phyloP scores from a whole-genome alignment of 2,329 filamentous ascomycete species.

The Xylariaceae sp. region DNA sequence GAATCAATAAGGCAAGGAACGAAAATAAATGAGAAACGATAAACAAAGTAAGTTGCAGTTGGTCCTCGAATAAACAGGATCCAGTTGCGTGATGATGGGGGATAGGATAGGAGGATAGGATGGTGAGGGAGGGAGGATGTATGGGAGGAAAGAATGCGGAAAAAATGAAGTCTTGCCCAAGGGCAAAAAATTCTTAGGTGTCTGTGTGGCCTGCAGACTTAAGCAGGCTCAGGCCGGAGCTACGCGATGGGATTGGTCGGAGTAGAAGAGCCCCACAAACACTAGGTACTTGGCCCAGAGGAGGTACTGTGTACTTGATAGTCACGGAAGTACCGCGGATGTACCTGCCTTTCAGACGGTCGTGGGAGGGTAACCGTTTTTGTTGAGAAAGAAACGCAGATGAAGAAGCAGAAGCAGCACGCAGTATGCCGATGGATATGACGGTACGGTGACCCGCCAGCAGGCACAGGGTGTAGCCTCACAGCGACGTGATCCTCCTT shows the following conservation, averaged over 20 bases:
- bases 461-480: neutral
- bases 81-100: constrained; percentile 16
- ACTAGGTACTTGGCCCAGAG: neutral
- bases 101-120: constrained; percentile 11
- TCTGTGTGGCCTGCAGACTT: constrained; percentile 22
- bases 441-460: neutral
- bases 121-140: constrained; percentile 13
- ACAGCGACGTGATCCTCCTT: neutral
- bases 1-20: constrained; percentile 21
- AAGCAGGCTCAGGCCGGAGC: constrained; percentile 12
- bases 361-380: neutral
- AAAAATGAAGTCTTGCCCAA: constrained; percentile 15
- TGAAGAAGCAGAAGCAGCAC: too few relatives aligned
- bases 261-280: constrained; percentile 5
- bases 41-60: constrained; percentile 15
- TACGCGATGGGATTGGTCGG: constrained; percentile 15
- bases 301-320: neutral
- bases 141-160: constrained; percentile 10
- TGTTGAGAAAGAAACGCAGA: neutral
- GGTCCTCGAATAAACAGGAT: constrained; percentile 18
- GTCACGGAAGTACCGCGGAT: neutral
- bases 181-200: constrained; percentile 22
- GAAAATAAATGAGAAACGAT: constrained; percentile 21
- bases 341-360: neutral
- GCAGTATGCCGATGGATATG: too few relatives aligned